These are phyloP conservation scores for Chernovozyma sophiae-reginae DNA, from an alignment of 1,139 yeast genomes.

Conservation along the genomic window DNA sequence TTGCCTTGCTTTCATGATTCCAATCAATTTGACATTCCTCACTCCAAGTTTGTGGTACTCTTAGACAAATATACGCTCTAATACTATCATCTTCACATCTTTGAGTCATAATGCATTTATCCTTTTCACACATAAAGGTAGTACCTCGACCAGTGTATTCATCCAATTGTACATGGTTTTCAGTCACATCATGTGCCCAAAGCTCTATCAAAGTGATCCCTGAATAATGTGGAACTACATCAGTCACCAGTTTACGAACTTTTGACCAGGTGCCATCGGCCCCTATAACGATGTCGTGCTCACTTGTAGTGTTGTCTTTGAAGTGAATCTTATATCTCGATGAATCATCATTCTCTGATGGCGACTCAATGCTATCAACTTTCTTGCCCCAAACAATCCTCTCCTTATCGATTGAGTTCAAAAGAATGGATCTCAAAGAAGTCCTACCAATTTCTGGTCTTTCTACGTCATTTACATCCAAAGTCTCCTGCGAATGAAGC, in stretches of 20 bases:
- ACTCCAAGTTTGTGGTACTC: slow-evolving; percentile 1
- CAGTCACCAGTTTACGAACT: neutral
- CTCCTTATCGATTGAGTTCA: neutral
- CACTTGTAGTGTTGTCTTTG: neutral
- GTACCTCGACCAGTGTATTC: slow-evolving; percentile 1
- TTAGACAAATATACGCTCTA: neutral
- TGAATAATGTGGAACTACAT: slow-evolving; percentile 1
- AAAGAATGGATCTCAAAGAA: neutral
- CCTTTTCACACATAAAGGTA: slow-evolving; percentile 1
- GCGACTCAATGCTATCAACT: neutral
- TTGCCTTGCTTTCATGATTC: neutral
- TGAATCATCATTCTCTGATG: no score
- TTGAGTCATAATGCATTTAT: slow-evolving; percentile 1
- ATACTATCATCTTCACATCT: slow-evolving; percentile 1
- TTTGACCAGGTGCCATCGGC: slow-evolving; percentile 4
- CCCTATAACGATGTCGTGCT: slow-evolving; percentile 1
- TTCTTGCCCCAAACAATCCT: neutral
- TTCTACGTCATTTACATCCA: neutral
- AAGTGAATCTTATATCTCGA: neutral
- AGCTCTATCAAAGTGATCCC: slow-evolving; percentile 1
- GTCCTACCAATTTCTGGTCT: slow-evolving; percentile 3
- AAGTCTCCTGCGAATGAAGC: neutral
- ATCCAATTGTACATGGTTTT: neutral
- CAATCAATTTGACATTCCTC: neutral
- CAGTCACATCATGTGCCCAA: slow-evolving; percentile 2